phyloP scores from a whole-genome alignment of 2,329 filamentous ascomycete species.

The Stachybotrys chartarum region DNA sequence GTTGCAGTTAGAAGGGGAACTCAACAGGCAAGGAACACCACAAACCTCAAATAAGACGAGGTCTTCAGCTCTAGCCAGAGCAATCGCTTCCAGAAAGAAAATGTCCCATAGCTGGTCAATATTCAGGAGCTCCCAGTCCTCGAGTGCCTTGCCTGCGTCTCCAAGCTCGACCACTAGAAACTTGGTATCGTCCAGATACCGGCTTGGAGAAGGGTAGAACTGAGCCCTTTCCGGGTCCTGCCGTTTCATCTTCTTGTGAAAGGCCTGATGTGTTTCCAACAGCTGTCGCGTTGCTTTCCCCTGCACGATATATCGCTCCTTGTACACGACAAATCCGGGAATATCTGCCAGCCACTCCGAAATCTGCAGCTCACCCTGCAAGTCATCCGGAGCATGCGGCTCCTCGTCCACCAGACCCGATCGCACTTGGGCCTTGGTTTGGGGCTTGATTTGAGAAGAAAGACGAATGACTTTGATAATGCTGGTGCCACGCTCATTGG shows the following conservation, averaged over 20 bases:
- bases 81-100: constrained; percentile 53
- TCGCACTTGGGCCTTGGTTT: constrained; percentile 48
- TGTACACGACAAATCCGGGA: constrained; percentile 59
- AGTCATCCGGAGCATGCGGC: constrained; percentile 45
- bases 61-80: constrained; percentile 52
- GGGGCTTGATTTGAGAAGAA: constrained; percentile 47
- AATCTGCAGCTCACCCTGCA: constrained; percentile 53
- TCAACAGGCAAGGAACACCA: background rate
- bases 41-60: constrained; percentile 52
- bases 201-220: constrained; percentile 55
- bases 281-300: constrained; percentile 47
- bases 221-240: constrained; percentile 50
- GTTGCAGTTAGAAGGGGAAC: background rate
- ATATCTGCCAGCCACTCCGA: constrained; percentile 58
- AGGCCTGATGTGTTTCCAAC: constrained; percentile 52
- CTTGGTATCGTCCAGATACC: constrained; percentile 49
- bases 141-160: constrained; percentile 53
- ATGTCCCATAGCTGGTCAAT: constrained; percentile 55
- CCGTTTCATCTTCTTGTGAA: constrained; percentile 46
- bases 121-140: constrained; percentile 45
- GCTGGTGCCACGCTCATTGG: constrained; percentile 50
- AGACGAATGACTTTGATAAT: constrained; percentile 60
- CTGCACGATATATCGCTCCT: constrained; percentile 53
- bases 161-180: constrained; percentile 58
- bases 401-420: constrained; percentile 52